Evolutionary conservation across 148 eudicot genomes (phyloP), one percentile per base, ranked within the genome.

Genomic region (Gaultheria prostrata): DNA sequence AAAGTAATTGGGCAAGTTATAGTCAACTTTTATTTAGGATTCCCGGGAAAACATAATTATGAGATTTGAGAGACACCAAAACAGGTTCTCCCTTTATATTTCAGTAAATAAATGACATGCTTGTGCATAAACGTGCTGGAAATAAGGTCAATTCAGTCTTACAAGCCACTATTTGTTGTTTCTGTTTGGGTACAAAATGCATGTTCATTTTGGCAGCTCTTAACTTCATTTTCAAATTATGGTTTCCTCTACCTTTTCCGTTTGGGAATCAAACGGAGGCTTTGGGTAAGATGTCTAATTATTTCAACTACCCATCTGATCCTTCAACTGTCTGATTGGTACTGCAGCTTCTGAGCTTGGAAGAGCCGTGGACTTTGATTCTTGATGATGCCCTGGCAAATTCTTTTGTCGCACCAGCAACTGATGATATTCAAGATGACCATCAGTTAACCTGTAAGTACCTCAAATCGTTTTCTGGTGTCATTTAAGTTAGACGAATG

Each of bases 381-480:
- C 77, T 97, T 35, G 98, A 97, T 85, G 98, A 97, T 86, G 94
- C 98, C n/a, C 86, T 95, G 79, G 93, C 96, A 59, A 95, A 97
- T 86, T 97, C 99, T 61, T 97, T 97, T 83, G 83, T 97, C 61
- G 95, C 99, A 49, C 98, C 99, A 0, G 92, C 86, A 51, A 93
- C 98, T 51, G 98, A 97, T 75, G 92, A 93, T 83, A 84, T 97
- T 35, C 89, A 89, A 77, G 94, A 89, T 73, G 99, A 97, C 86
- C 26, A 82, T 65, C 98, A 92, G 88, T 87, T 95, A 80, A 87
- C 85, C 15, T 90, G 98, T 95, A 82, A 95, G 98, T 89, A 45
- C 51, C 45, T 70, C 63, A 59, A 65, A 65, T 65, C 33, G 67
- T 11, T 35, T 82, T 77, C 59, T 59, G 49, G 32, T 46, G 28